Conservation (phyloP, 2,329 filamentous ascomycete genomes). For the Colletotrichum caudatum region DNA sequence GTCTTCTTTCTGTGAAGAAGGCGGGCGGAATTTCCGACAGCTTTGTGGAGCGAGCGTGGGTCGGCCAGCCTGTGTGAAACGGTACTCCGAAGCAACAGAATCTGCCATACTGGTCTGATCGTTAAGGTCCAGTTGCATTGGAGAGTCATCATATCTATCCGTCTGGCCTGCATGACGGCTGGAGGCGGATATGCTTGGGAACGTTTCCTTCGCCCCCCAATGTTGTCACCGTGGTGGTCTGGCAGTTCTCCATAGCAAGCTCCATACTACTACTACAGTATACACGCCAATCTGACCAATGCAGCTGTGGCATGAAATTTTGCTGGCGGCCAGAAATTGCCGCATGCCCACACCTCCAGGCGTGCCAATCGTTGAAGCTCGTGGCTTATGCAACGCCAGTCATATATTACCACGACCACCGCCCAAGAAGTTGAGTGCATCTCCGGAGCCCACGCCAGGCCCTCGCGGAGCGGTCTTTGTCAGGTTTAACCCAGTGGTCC, state of each 20-base stretch:
- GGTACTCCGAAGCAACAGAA: slow-evolving; percentile 34
- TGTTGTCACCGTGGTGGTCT: slow-evolving; percentile 28
- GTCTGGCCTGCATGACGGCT: slow-evolving; percentile 26
- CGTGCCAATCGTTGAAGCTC: slow-evolving; percentile 39
- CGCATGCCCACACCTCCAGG: slow-evolving; percentile 37
- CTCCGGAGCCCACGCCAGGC: slow-evolving; percentile 27
- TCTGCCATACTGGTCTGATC: slow-evolving; percentile 26
- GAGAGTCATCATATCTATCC: slow-evolving; percentile 34
- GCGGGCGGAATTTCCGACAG: slow-evolving; percentile 10
- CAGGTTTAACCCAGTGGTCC: slow-evolving; percentile 16
- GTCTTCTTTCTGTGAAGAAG: slow-evolving; percentile 23
- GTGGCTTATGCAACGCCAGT: slow-evolving; percentile 18
- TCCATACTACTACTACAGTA: slow-evolving; percentile 12
- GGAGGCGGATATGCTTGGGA: slow-evolving; percentile 33
- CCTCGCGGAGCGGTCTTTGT: slow-evolving; percentile 27
- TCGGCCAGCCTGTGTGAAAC: slow-evolving; percentile 40
- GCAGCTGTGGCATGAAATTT: slow-evolving; percentile 37
- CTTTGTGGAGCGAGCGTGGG: slow-evolving; percentile 34
- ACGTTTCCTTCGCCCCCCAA: slow-evolving; percentile 24
- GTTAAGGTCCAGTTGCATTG: slow-evolving; percentile 34
- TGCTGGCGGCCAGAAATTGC: slow-evolving; percentile 38
- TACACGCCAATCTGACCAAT: slow-evolving; percentile 35
- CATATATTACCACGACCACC: slow-evolving; percentile 29
- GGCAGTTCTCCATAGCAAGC: slow-evolving; percentile 29
- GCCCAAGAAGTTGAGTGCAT: slow-evolving; percentile 11